Conservation (phyloP, 495 filamentous ascomycete genomes). For the Lophiostoma macrostomum region DNA sequence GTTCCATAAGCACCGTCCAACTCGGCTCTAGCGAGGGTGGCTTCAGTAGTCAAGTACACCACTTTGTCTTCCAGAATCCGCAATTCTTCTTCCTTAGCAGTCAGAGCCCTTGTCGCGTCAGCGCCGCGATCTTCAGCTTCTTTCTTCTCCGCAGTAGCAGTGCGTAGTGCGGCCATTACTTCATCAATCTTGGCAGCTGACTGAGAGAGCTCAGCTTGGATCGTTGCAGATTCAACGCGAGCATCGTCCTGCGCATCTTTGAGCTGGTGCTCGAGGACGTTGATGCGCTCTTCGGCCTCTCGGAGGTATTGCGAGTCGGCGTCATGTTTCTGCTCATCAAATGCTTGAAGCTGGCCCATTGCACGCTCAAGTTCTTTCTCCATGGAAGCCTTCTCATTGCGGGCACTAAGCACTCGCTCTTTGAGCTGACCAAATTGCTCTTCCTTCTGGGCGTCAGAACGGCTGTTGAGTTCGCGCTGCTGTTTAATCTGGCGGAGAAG, state of each 20-base stretch:
- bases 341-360: conserved; percentile 20
- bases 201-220: conserved; percentile 32
- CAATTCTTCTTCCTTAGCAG: conserved; percentile 43
- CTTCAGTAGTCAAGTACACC: conserved; percentile 81
- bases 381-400: conserved; percentile 15
- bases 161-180: conserved; percentile 7
- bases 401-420: conserved; percentile 16
- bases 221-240: conserved; percentile 28
- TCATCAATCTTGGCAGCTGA: conserved; percentile 19
- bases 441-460: conserved; percentile 44
- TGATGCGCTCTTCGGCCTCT: conserved; percentile 11
- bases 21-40: conserved; percentile 89
- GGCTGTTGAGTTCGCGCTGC: conserved; percentile 80
- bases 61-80: conserved; percentile 75
- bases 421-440: conserved; percentile 26
- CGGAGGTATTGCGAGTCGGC: conserved; percentile 12
- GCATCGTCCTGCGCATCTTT: conserved; percentile 29
- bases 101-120: conserved; percentile 21
- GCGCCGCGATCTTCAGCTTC: conserved; percentile 15
- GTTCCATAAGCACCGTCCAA: conserved; percentile 84
- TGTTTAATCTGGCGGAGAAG: conserved; percentile 86
- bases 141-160: conserved; percentile 24
- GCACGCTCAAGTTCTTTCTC: conserved; percentile 30
- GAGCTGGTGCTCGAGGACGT: conserved; percentile 13
- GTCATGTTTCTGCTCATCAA: conserved; percentile 16